These are phyloP conservation scores for Phytophthora agathidicida DNA, from an alignment of 352 stramenopile species.

Conservation along the genomic window DNA sequence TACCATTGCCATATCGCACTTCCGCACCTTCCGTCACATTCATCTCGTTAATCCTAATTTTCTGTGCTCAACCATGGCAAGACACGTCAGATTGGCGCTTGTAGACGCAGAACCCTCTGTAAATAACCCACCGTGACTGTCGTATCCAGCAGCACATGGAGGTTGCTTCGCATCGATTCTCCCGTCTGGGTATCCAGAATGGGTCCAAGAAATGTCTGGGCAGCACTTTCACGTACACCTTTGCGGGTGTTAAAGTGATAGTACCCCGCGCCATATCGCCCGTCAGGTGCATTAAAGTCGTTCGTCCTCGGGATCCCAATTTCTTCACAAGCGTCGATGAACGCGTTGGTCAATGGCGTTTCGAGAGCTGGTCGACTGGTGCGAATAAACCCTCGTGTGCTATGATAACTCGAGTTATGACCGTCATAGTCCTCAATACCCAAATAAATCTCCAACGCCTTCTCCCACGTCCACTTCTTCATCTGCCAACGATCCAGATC, in stretches of 20 bases:
- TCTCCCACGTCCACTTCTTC: constrained; percentile 75
- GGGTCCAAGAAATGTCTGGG: constrained; percentile 69
- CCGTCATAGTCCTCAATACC: constrained; percentile 78
- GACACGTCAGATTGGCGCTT: not conserved
- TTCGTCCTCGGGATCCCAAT: constrained; percentile 57
- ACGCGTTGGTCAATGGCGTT: constrained; percentile 47
- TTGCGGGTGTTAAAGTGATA: constrained; percentile 91
- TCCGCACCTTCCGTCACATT: constrained; percentile 51
- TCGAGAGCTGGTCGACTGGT: constrained; percentile 50
- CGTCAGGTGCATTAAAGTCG: constrained; percentile 87
- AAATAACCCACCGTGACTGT: constrained; percentile 54
- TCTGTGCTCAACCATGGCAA: constrained; percentile 33
- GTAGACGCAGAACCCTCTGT: not conserved
- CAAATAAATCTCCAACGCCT: constrained; percentile 75
- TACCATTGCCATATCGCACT: constrained; percentile 43
- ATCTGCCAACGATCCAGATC: constrained; percentile 86
- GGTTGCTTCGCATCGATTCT: constrained; percentile 45
- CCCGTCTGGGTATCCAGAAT: constrained; percentile 43
- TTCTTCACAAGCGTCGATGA: constrained; percentile 57
- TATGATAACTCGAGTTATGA: constrained; percentile 58
- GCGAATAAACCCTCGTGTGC: constrained; percentile 54
- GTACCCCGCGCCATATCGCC: constrained; percentile 71
- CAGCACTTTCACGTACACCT: constrained; percentile 84
- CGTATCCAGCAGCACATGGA: constrained; percentile 62
- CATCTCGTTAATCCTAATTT: constrained; percentile 55